Evolutionary conservation across 2,329 filamentous ascomycete species (phyloP), one percentile per base, ranked within the genome.

Genomic region (Exophiala viscosa): DNA sequence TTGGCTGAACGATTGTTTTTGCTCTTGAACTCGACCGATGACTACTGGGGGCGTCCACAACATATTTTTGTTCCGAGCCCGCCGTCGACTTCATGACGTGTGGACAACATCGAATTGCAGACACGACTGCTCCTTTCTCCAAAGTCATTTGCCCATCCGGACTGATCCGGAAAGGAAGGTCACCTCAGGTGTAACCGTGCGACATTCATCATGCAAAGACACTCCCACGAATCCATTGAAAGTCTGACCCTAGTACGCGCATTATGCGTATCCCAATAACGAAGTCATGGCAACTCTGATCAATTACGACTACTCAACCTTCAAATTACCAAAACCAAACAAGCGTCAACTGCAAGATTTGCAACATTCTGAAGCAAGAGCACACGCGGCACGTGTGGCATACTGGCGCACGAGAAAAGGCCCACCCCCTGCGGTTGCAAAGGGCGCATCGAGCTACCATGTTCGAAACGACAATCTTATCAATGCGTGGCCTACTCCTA

Each of bases 271-370:
- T 39, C 18, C 14, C 17, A 38, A n/a, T n/a, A 42, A 35, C 33
- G 20, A 14, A 44, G 32, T 18, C 31, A 58, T 58, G 55, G 31
- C 55, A 23, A 55, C 55, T 9, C 36, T 58, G 28, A 42, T 58
- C 31, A 54, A 58, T 40, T 58, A 58, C 35, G 46, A 54, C 35
- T 20, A 46, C 32, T 44, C 55, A n/a, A 58, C 55, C 10, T 58
- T 58, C 42, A 52, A 41, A 34, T 18, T 55, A 18, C 23, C 43
- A 18, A 48, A 52, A 14, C 48, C 55, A 32, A 58, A 58, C 42
- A 55, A 58, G 33, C 51, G 55, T 17, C 55, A 52, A 13, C 48
- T 58, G 9, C 55, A 58, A 41, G 55, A 58, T 44, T 28, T 58
- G 20, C 55, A 58, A 50, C 55, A 58, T 34, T 54, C 55, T 5